phyloP scores from a whole-genome alignment of 2,329 filamentous ascomycete genomes.

The Tolypocladium amazonense region DNA sequence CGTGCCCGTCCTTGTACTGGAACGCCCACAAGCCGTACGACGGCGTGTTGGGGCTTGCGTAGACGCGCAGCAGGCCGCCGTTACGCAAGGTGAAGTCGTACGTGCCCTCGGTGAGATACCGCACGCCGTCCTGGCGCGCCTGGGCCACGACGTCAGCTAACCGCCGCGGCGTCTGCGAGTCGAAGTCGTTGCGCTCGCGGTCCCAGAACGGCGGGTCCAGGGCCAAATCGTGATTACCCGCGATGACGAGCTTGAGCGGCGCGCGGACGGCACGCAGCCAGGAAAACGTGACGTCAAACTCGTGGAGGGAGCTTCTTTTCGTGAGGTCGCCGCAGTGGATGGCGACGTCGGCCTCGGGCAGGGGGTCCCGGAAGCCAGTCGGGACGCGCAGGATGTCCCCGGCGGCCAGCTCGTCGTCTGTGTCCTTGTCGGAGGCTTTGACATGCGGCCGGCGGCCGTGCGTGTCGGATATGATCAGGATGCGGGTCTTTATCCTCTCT shows the following conservation, averaged over 20 bases:
- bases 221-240: conserved; percentile 43
- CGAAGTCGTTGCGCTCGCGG: conserved; percentile 16
- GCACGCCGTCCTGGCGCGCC: conserved; percentile 26
- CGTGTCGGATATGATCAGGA: conserved; percentile 29
- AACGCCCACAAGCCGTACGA: conserved; percentile 35
- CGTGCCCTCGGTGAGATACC: conserved; percentile 36
- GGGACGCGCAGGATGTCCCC: conserved; percentile 4
- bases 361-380: conserved; percentile 19
- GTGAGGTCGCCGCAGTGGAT: conserved; percentile 45
- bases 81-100: conserved; percentile 36
- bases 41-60: conserved; percentile 43
- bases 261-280: conserved; percentile 31
- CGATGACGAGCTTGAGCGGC: conserved; percentile 41
- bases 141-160: conserved; percentile 26
- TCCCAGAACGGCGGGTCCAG: conserved; percentile 20
- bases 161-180: not conserved
- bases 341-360: conserved; percentile 31
- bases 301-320: conserved; percentile 24
- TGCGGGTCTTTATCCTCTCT: conserved; percentile 20
- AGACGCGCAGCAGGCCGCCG: conserved; percentile 36
- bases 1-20: conserved; percentile 33
- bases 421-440: conserved; percentile 7
- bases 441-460: conserved; percentile 15
- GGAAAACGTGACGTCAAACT: conserved; percentile 29
- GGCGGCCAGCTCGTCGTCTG: conserved; percentile 13